Evolutionary conservation across 2,329 filamentous ascomycete species (phyloP), one percentile per base, ranked within the genome.

Genomic region (Blastomyces silverae): DNA sequence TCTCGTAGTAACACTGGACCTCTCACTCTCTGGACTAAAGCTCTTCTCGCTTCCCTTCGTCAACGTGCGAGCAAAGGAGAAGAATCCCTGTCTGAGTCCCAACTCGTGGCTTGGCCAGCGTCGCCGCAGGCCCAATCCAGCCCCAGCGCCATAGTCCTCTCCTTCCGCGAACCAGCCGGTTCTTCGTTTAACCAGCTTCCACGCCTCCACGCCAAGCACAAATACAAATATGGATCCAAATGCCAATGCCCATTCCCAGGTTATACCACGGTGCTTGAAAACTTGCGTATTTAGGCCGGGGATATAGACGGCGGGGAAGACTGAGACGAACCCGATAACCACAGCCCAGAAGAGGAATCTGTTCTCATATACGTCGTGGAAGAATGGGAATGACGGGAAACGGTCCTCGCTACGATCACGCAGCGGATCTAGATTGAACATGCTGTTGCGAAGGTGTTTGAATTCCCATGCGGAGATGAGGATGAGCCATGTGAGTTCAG

Each of bases 231-330:
- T 78, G 4, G 76, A 79, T 58, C 85, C 73, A 65, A 87, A 83
- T 3, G 86, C 83, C 52, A 88, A 81, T 5, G 73, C 83, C 85
- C 85, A 88, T 72, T 87, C 85, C 85, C 85, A 87, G 39, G 75
- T 79, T 64, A 88, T 87, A 8, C 80, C 83, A 39, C 78, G 78
- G 72, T 87, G 85, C 74, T 85, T 84, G 77, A 87, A 87, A 8
- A 87, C 84, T 0, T 77, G 75, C 10, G 77, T 80, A 75, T 84
- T 87, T 66, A 88, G 78, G 31, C 82, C 83, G 0, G 85, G 85
- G 62, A 87, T 85, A 70, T 87, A 87, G 25, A 83, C 72, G 46
- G 80, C 73, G 8, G 81, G 80, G 72, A 84, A 83, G n/a, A 83
- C 75, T 13, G 80, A 79, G 39, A 81, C 69, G 66, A 80, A 78